phyloP scores from a whole-genome alignment of 2,329 filamentous ascomycete genomes.

The Botrytis fabae region DNA sequence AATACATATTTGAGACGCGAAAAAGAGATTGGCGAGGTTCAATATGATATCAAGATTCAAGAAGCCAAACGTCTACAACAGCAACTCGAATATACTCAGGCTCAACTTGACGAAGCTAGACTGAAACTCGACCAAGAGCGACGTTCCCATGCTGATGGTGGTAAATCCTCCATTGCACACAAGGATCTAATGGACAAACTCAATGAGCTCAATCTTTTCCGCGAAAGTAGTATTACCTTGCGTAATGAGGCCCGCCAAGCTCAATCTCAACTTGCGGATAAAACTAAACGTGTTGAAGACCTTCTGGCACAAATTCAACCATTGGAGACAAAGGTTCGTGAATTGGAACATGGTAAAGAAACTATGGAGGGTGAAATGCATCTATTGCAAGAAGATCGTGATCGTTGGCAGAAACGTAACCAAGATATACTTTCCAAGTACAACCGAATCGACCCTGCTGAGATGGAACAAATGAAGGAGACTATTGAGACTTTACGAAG shows the following conservation, averaged over 20 bases:
- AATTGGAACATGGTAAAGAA: slow-evolving; percentile 82
- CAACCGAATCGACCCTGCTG: slow-evolving; percentile 89
- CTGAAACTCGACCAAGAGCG: slow-evolving; percentile 91
- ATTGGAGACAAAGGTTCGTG: slow-evolving; percentile 74
- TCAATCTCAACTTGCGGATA: slow-evolving; percentile 73
- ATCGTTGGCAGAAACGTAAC: slow-evolving; percentile 93
- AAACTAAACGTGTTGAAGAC: slow-evolving; percentile 71
- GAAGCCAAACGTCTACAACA: slow-evolving; percentile 88
- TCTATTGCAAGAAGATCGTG: slow-evolving; percentile 85
- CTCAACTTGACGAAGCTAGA: slow-evolving; percentile 83
- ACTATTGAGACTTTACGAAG: slow-evolving; percentile 65
- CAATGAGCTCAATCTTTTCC: slow-evolving; percentile 92
- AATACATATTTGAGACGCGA: slow-evolving; percentile 90
- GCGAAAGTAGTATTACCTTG: slow-evolving; percentile 89
- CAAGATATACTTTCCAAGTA: slow-evolving; percentile 96
- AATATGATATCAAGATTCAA: slow-evolving; percentile 84
- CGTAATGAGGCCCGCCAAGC: slow-evolving; percentile 82
- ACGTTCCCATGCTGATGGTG: slow-evolving; percentile 69
- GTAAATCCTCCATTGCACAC: slow-evolving; percentile 73
- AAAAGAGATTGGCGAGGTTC: slow-evolving; percentile 97
- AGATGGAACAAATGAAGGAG: slow-evolving; percentile 85
- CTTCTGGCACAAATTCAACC: slow-evolving; percentile 77
- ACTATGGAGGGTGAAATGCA: slow-evolving; percentile 69
- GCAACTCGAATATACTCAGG: slow-evolving; percentile 82
- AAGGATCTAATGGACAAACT: slow-evolving; percentile 92